Percentiles rank a stretch among this genome's conserved stretches.
phyloP scores from a whole-genome alignment of 345 rosid genomes.

The Gossypium ekmanianum region DNA sequence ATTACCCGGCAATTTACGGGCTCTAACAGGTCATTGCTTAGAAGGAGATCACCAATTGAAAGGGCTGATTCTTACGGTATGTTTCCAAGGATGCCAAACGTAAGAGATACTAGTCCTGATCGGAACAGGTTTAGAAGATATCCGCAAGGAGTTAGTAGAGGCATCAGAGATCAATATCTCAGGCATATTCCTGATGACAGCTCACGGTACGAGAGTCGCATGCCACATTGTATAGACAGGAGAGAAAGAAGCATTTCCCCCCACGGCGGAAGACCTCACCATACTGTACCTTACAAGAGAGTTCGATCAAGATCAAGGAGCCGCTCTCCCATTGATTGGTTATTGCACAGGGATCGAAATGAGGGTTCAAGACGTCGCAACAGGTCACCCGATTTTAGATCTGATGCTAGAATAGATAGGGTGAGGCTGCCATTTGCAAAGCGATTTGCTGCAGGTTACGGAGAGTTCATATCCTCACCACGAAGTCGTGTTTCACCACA shows the following conservation, averaged over 20 bases:
- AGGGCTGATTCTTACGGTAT: conserved; percentile 27
- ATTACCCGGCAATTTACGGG: conserved; percentile 31
- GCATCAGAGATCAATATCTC: conserved; percentile 31
- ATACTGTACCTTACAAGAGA: conserved; percentile 28
- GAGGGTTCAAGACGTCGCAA: conserved; percentile 35
- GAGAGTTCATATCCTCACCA: conserved; percentile 33
- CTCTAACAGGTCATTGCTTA: conserved; percentile 22
- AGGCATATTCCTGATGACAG: conserved; percentile 26
- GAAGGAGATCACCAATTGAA: conserved; percentile 28
- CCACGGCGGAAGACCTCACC: conserved; percentile 25
- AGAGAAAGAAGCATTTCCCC: conserved; percentile 52
- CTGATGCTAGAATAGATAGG: conserved; percentile 31
- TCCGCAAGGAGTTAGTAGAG: conserved; percentile 23
- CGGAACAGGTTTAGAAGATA: conserved; percentile 39
- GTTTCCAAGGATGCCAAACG: conserved; percentile 17
- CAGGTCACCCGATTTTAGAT: conserved; percentile 43
- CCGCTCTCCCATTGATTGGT: conserved; percentile 35
- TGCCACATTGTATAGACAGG: conserved; percentile 27
- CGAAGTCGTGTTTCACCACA: conserved; percentile 33
- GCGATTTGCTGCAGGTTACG: conserved; percentile 32
- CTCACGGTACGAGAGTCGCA: conserved; percentile 26
- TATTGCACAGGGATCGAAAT: conserved; percentile 28
- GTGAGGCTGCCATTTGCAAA: conserved; percentile 40
- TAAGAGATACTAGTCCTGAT: conserved; percentile 36
- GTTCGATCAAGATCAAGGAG: conserved; percentile 46